Conservation (phyloP, 345 rosid genomes). For the Mangifera indica region DNA sequence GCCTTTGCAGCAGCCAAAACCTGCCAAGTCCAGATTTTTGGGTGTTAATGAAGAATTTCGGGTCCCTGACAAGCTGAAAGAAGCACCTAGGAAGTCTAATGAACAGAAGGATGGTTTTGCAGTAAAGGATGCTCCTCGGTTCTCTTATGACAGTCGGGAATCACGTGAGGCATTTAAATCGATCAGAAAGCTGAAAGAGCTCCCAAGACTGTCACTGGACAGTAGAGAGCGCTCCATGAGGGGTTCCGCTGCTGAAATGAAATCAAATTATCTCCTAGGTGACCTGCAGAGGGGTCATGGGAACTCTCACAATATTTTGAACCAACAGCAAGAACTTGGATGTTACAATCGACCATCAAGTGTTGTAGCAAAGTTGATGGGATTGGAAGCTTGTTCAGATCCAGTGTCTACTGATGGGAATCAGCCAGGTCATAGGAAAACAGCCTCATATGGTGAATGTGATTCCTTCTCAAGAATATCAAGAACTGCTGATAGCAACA, state of each 20-base stretch:
- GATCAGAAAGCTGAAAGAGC: constrained; percentile 62
- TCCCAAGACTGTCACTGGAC: constrained; percentile 86
- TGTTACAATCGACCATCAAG: constrained; percentile 58
- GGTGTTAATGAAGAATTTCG: constrained; percentile 43
- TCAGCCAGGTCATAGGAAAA: constrained; percentile 23
- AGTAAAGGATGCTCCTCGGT: constrained; percentile 64
- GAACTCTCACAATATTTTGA: constrained; percentile 15
- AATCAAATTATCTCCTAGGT: constrained; percentile 35
- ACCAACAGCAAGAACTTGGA: constrained; percentile 51
- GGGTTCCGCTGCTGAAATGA: constrained; percentile 37
- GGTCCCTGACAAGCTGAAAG: constrained; percentile 38
- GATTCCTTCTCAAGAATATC: constrained; percentile 28
- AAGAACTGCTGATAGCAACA: constrained; percentile 31
- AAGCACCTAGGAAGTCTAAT: constrained; percentile 29
- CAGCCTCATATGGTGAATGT: constrained; percentile 25
- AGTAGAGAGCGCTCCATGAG: constrained; percentile 58
- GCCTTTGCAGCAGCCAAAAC: constrained; percentile 49
- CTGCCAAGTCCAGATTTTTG: constrained; percentile 43
- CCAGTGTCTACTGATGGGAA: constrained; percentile 21
- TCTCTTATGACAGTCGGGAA: constrained; percentile 85
- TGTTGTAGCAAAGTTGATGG: constrained; percentile 87
- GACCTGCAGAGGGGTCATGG: constrained; percentile 23
- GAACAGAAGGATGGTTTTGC: constrained; percentile 38
- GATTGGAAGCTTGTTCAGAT: constrained; percentile 65
- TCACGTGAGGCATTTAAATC: constrained; percentile 51